Evolutionary conservation across 2,329 filamentous ascomycete genomes (phyloP).

Genomic region (Elsinoe perseae): DNA sequence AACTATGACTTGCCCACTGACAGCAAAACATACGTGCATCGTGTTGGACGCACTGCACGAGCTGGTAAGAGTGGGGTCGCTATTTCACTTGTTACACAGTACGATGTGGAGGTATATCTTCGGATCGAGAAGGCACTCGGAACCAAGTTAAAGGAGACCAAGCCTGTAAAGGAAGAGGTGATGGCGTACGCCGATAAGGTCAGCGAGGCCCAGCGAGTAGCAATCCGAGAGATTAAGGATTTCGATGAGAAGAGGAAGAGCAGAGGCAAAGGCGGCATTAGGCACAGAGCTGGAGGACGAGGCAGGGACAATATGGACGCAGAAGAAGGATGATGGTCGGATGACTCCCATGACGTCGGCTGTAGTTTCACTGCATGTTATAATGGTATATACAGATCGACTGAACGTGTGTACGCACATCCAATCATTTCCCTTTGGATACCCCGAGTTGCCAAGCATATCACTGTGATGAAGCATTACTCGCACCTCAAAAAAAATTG

Average conservation of each 20-base stretch:
- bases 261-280: constrained; percentile 19
- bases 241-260: constrained; percentile 60
- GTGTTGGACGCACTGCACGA: constrained; percentile 79
- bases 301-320: constrained; percentile 32
- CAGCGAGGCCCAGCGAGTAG: constrained; percentile 73
- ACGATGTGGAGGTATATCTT: constrained; percentile 72
- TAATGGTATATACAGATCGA: no score
- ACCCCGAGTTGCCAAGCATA: no score
- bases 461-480: no score
- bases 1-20: constrained; percentile 80
- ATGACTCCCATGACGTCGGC: no score
- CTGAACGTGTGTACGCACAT: no score
- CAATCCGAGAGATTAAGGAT: constrained; percentile 73
- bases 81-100: constrained; percentile 76
- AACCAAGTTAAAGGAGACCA: constrained; percentile 64
- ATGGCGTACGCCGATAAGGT: constrained; percentile 73
- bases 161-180: constrained; percentile 70
- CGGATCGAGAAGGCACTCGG: constrained; percentile 77
- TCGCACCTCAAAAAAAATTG: no score
- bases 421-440: no score
- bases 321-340: constrained; percentile 5
- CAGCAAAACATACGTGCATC: constrained; percentile 84
- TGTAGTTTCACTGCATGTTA: not conserved
- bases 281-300: constrained; percentile 38
- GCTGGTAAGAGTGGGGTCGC: constrained; percentile 79